Evolutionary conservation across 139 green algal genomes (phyloP).

Genomic region (Tetradesmus obliquus): DNA sequence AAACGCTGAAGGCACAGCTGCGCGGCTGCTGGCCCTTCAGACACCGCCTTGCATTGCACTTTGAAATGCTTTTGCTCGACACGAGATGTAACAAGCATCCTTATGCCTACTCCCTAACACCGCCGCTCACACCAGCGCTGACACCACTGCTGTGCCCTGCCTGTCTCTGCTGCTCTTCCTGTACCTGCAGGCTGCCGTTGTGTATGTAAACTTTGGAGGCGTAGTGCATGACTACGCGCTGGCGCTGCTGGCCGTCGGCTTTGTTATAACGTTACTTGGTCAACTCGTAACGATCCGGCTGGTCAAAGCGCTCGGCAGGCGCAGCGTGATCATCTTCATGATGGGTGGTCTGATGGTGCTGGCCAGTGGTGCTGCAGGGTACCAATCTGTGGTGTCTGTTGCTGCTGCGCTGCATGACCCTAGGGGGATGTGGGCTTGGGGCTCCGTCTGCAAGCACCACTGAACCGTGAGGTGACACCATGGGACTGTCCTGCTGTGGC

Average conservation of each 20-base stretch:
- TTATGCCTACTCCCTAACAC: background rate
- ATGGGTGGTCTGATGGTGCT: slow-evolving; percentile 46
- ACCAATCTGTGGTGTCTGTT: background rate
- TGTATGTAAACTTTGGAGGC: slow-evolving; percentile 52
- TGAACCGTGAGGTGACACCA: background rate
- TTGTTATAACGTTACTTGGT: slow-evolving; percentile 39
- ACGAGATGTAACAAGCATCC: too few relatives aligned
- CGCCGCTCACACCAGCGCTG: background rate
- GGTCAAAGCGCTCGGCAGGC: slow-evolving; percentile 27
- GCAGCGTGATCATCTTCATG: slow-evolving; percentile 43
- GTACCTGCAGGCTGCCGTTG: slow-evolving; percentile 18
- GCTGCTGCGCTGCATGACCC: background rate
- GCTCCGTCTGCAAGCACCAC: slow-evolving; percentile 31
- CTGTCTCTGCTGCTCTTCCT: background rate
- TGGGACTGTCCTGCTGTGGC: background rate
- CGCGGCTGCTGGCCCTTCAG: too few relatives aligned
- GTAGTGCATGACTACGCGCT: slow-evolving; percentile 45
- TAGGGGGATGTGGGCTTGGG: background rate
- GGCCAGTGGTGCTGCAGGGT: slow-evolving; percentile 12
- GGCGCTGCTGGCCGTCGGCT: slow-evolving; percentile 43
- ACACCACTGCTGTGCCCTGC: background rate
- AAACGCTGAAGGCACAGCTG: too few relatives aligned
- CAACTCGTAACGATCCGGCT: slow-evolving; percentile 42
- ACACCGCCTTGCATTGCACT: too few relatives aligned
- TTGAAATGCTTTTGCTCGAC: too few relatives aligned